Conservation (phyloP, 345 rosid species). For the Citrus trifoliata region DNA sequence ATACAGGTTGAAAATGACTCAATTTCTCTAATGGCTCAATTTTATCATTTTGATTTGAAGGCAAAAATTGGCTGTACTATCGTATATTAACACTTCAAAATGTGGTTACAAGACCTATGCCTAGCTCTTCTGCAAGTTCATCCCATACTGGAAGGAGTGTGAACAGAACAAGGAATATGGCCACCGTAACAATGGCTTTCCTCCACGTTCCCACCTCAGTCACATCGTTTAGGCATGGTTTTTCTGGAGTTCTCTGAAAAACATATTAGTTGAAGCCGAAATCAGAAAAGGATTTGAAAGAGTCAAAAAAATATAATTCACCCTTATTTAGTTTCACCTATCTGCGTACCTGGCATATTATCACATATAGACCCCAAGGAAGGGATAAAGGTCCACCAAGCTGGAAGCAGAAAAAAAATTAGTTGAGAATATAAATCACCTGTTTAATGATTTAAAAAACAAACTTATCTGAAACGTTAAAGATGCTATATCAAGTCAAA, state of each 20-base stretch:
- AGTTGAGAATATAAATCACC: not conserved
- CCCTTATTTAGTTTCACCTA: not conserved
- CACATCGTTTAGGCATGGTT: constrained; percentile 89
- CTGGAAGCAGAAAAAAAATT: constrained; percentile 31
- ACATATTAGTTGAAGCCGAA: not conserved
- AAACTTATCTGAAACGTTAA: not conserved
- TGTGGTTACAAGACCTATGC: constrained; percentile 84
- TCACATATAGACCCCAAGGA: constrained; percentile 92
- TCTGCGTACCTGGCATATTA: constrained; percentile 79
- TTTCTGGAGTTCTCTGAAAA: constrained; percentile 77
- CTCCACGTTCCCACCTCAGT: constrained; percentile 96
- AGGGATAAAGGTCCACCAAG: constrained; percentile 91
- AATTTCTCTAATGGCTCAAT: not conserved
- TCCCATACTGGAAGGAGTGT: constrained; percentile 90
- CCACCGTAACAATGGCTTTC: constrained; percentile 51
- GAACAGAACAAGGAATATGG: constrained; percentile 56
- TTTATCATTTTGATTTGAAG: constrained; percentile 4
- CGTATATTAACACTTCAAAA: constrained; percentile 32
- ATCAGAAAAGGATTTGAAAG: constrained; percentile 6
- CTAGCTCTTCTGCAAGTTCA: constrained; percentile 92
- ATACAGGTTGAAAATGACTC: not conserved
- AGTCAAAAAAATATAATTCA: not conserved
- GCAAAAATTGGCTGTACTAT: constrained; percentile 9
- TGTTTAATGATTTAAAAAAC: not conserved
- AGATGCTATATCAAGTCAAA: not conserved